Percentiles rank a stretch among this genome's conserved stretches.
Conservation (phyloP, 2,329 filamentous ascomycete genomes). For the Pseudonectria buxi region DNA sequence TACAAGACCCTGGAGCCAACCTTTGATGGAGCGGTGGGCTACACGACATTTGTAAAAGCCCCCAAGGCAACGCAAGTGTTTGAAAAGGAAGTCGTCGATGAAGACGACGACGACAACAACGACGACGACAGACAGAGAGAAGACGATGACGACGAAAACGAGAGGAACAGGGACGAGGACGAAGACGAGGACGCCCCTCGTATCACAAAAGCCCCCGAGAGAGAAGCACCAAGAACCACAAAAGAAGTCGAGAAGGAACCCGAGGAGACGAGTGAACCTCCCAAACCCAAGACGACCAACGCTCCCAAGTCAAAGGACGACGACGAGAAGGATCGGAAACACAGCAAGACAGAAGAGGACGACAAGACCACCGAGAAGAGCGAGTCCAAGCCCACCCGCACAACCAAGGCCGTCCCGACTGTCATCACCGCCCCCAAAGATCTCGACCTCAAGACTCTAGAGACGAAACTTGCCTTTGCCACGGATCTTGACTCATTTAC, state of each 20-base stretch:
- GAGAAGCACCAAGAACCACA: slow-evolving; percentile 8
- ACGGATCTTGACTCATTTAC: slow-evolving; percentile 15
- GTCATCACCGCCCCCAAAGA: slow-evolving; percentile 20
- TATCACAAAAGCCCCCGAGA: not conserved
- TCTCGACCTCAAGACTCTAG: slow-evolving; percentile 17
- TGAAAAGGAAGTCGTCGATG: slow-evolving; percentile 1
- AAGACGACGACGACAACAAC: not conserved
- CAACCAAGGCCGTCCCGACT: slow-evolving; percentile 19
- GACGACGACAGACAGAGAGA: slow-evolving; percentile 2
- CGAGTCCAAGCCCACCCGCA: slow-evolving; percentile 3
- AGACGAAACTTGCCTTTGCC: slow-evolving; percentile 25
- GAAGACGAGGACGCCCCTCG: slow-evolving; percentile 14
- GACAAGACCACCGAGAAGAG: too few relatives aligned
- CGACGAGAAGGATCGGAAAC: not conserved
- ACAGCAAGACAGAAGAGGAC: slow-evolving; percentile 1
- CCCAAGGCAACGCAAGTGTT: slow-evolving; percentile 10
- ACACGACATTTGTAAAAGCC: slow-evolving; percentile 27
- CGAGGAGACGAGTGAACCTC: slow-evolving; percentile 2
- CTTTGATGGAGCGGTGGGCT: slow-evolving; percentile 38
- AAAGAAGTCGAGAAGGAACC: slow-evolving; percentile 11
- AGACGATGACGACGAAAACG: slow-evolving; percentile 1
- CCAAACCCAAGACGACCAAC: slow-evolving; percentile 7
- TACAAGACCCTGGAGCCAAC: slow-evolving; percentile 36
- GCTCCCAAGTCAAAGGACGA: slow-evolving; percentile 3
- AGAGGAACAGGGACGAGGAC: slow-evolving; percentile 8